These are phyloP conservation scores for Venturia carpophila DNA, from an alignment of 2,329 filamentous ascomycete genomes.

Conservation along the genomic window DNA sequence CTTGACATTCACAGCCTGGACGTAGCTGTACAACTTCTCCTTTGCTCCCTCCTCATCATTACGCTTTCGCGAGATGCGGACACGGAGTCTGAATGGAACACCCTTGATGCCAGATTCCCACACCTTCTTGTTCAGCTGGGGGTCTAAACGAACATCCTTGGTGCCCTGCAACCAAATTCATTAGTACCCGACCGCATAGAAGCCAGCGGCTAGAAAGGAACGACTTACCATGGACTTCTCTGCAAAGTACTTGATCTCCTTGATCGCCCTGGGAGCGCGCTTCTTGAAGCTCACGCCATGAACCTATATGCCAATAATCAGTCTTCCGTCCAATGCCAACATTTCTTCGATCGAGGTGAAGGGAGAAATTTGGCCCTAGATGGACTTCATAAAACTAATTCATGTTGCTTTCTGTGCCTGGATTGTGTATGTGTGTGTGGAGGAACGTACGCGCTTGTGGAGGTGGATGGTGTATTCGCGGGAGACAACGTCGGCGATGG, in stretches of 20 bases:
- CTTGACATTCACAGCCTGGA: slow-evolving; percentile 99
- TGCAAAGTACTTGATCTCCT: slow-evolving; percentile 98
- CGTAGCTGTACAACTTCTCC: slow-evolving; percentile 99
- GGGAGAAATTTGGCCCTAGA: slow-evolving; percentile 25
- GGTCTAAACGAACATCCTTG: slow-evolving; percentile 93
- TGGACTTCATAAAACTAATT: slow-evolving; percentile 51
- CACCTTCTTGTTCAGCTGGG: slow-evolving; percentile 99
- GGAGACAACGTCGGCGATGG: slow-evolving; percentile 97
- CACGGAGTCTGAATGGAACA: slow-evolving; percentile 90
- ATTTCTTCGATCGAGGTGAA: slow-evolving; percentile 19
- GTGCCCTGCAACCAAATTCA: slow-evolving; percentile 60
- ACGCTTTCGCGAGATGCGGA: slow-evolving; percentile 98
- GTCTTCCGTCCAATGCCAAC: slow-evolving; percentile 58
- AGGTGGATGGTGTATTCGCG: slow-evolving; percentile 99
- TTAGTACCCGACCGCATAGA: not conserved
- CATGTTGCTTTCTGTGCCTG: slow-evolving; percentile 23
- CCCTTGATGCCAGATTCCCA: slow-evolving; percentile 99
- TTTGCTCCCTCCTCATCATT: slow-evolving; percentile 99
- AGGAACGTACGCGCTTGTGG: slow-evolving; percentile 90
- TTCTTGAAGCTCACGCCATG: slow-evolving; percentile 99
- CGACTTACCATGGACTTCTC: slow-evolving; percentile 85
- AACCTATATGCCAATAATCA: slow-evolving; percentile 60
- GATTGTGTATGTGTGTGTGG: not conserved
- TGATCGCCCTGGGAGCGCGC: slow-evolving; percentile 95
- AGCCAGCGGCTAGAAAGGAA: not conserved